Conservation (phyloP, 2,329 filamentous ascomycete species). For the Ceratocystis papillata region DNA sequence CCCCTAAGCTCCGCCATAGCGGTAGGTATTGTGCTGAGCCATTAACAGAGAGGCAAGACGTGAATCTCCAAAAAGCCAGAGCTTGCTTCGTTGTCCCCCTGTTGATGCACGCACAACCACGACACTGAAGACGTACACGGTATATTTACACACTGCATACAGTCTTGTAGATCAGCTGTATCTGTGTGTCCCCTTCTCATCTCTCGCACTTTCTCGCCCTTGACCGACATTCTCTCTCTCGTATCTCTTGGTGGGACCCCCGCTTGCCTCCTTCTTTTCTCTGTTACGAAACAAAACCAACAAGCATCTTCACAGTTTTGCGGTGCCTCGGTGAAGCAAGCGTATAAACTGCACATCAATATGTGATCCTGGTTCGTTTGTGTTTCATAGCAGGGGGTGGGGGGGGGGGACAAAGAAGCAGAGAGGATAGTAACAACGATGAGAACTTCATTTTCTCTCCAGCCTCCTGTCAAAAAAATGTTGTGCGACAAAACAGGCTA, state of each 20-base stretch:
- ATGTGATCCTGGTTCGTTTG: not conserved
- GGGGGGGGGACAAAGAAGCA: not conserved
- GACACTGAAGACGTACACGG: not conserved
- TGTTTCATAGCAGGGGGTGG: conserved; percentile 1
- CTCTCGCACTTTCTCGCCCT: not conserved
- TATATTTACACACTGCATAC: not conserved
- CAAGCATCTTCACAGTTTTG: not conserved
- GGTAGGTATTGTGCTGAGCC: not conserved
- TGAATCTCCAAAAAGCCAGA: not conserved
- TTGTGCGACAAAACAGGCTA: not conserved
- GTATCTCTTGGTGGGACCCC: not conserved
- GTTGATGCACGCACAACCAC: not conserved
- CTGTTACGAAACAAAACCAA: not conserved
- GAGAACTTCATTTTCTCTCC: not conserved
- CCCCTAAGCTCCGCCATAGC: not conserved
- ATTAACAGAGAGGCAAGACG: not conserved
- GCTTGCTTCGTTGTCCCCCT: not conserved
- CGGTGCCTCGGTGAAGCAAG: conserved; percentile 2
- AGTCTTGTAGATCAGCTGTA: not conserved
- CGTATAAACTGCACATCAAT: not conserved
- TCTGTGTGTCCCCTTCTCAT: not conserved
- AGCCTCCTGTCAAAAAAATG: conserved; percentile 6
- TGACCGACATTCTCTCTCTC: conserved; percentile 11
- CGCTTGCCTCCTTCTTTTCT: not conserved
- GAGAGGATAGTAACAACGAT: no score